Evolutionary conservation across 2,329 filamentous ascomycete genomes (phyloP).

Genomic region (Pestalotiopsis sp.): DNA sequence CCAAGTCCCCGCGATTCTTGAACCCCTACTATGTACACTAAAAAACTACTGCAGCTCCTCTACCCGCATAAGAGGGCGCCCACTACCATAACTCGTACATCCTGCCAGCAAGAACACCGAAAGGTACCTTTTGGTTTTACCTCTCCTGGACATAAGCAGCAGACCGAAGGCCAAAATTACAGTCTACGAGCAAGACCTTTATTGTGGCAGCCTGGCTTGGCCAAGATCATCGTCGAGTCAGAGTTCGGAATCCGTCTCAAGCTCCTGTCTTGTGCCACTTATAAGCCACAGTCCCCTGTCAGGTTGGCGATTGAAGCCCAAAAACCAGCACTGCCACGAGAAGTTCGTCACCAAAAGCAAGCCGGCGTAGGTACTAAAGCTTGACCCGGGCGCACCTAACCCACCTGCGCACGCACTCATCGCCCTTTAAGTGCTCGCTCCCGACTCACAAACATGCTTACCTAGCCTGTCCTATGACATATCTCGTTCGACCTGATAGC

Average conservation of each 20-base stretch:
- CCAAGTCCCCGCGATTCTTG: neutral
- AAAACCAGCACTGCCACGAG: constrained; percentile 10
- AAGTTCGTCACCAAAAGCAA: constrained; percentile 6
- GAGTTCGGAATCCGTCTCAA: neutral
- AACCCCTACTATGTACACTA: too few species aligned
- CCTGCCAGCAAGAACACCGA: too few species aligned
- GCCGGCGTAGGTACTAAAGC: constrained; percentile 8
- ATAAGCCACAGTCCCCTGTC: neutral
- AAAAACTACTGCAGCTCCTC: neutral
- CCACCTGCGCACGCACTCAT: neutral
- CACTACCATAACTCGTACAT: neutral
- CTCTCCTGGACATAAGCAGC: neutral
- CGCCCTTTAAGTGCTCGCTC: neutral
- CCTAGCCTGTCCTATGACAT: neutral
- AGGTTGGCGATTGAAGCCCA: neutral
- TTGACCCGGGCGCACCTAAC: constrained; percentile 7
- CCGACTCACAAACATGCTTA: neutral
- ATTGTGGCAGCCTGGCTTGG: constrained; percentile 1
- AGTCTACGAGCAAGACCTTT: neutral
- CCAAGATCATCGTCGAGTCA: neutral
- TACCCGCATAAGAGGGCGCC: neutral
- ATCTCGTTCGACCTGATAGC: neutral
- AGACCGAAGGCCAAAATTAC: neutral
- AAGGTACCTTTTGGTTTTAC: too few species aligned
- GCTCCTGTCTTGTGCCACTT: neutral